Conservation (phyloP, 768 basidiomycete genomes). For the Amanita polypyramis region DNA sequence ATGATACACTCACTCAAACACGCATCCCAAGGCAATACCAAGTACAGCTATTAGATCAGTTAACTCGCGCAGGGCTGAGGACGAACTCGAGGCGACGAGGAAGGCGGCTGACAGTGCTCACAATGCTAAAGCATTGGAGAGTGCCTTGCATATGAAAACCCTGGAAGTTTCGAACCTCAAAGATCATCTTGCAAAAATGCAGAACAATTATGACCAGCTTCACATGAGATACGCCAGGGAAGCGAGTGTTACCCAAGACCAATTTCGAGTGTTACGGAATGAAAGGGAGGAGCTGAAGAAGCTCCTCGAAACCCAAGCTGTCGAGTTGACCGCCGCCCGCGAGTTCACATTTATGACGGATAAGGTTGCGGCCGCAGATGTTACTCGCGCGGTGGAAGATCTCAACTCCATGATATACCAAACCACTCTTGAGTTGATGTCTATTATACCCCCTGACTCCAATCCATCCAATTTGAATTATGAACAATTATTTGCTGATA, state of each 20-base stretch:
- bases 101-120: too few species aligned
- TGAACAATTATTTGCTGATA: not conserved
- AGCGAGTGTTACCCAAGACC: not conserved
- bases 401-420: slow-evolving; percentile 1
- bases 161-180: not conserved
- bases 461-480: too few species aligned
- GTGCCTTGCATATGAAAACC: too few species aligned
- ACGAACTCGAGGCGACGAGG: too few species aligned
- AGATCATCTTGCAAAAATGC: not conserved
- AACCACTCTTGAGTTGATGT: not conserved
- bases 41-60: too few species aligned
- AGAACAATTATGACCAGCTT: not conserved
- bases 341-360: slow-evolving; percentile 1
- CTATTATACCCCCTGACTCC: not conserved
- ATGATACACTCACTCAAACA: too few species aligned
- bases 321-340: not conserved
- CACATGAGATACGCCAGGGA: not conserved
- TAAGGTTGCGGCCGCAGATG: not conserved
- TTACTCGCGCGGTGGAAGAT: not conserved
- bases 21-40: too few species aligned
- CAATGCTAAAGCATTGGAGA: too few species aligned
- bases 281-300: not conserved
- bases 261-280: not conserved
- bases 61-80: too few species aligned
- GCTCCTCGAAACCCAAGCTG: not conserved